Evolutionary conservation across 2,329 filamentous ascomycete genomes (phyloP).

Genomic region (Colletotrichum cereale): DNA sequence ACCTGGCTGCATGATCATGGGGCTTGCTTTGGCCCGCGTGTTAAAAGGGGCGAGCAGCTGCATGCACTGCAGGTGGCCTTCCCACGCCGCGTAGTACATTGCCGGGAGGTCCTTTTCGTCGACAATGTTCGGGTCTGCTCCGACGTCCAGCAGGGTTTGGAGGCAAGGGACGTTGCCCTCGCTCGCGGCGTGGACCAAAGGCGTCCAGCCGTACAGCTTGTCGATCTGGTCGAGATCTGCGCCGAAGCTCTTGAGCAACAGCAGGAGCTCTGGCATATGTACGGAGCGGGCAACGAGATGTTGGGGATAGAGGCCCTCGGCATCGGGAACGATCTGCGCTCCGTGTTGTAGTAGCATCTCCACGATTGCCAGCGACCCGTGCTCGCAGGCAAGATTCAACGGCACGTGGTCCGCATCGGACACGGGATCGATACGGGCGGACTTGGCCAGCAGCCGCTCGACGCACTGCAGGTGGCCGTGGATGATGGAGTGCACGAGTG

Average conservation of each 20-base stretch:
- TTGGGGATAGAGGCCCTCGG: slow-evolving; percentile 96
- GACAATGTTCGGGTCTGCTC: slow-evolving; percentile 81
- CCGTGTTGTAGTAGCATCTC: slow-evolving; percentile 85
- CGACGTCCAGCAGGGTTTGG: slow-evolving; percentile 81
- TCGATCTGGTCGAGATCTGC: slow-evolving; percentile 93
- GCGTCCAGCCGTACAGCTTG: slow-evolving; percentile 98
- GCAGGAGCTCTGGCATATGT: slow-evolving; percentile 81
- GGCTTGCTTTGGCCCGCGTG: slow-evolving; percentile 57
- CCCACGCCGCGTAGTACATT: slow-evolving; percentile 99
- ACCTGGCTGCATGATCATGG: slow-evolving; percentile 57
- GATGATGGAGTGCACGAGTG: slow-evolving; percentile 94
- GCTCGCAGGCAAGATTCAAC: slow-evolving; percentile 93
- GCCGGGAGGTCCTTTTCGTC: slow-evolving; percentile 95
- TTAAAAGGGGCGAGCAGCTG: slow-evolving; percentile 79
- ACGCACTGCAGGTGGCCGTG: slow-evolving; percentile 87
- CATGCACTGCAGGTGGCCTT: slow-evolving; percentile 96
- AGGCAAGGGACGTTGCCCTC: slow-evolving; percentile 94
- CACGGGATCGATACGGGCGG: slow-evolving; percentile 86
- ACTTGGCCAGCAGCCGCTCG: slow-evolving; percentile 78
- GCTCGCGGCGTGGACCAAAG: slow-evolving; percentile 94
- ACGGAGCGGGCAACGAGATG: slow-evolving; percentile 94
- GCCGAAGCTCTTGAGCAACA: slow-evolving; percentile 85
- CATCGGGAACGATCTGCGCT: slow-evolving; percentile 89
- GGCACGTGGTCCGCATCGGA: slow-evolving; percentile 94
- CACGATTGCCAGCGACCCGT: slow-evolving; percentile 87